Evolutionary conservation across 177 flowering plant species (phyloP).

Genomic region (Telopea speciosissima): DNA sequence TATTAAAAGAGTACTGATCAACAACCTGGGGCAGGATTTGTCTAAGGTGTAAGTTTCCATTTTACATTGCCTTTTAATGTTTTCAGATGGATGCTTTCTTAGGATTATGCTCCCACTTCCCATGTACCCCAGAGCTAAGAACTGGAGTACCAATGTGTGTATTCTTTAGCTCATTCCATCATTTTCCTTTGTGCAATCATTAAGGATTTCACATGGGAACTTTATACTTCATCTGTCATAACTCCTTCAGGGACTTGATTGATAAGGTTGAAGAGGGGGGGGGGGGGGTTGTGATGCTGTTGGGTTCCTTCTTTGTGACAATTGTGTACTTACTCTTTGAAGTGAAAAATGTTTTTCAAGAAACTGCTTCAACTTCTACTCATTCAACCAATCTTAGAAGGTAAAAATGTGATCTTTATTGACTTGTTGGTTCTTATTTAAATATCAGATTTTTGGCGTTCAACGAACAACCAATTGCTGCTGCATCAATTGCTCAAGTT

Average conservation of each 20-base stretch:
- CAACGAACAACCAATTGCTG: constrained; percentile 89
- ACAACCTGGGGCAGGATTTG: constrained; percentile 48
- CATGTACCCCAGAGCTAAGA: no score
- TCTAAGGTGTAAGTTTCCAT: constrained; percentile 66
- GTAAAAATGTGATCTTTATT: neutral
- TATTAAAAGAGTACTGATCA: constrained; percentile 50
- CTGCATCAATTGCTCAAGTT: constrained; percentile 98
- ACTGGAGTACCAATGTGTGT: no score
- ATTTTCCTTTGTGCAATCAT: no score
- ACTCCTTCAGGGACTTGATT: no score
- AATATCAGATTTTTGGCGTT: constrained; percentile 59
- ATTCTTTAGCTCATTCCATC: no score
- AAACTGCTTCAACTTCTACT: neutral
- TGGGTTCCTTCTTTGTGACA: no score
- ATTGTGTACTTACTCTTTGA: no score
- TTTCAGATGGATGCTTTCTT: neutral
- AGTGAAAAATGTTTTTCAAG: no score
- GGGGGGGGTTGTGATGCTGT: no score
- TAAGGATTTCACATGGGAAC: no score
- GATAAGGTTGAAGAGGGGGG: no score
- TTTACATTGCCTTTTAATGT: neutral
- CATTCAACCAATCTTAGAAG: neutral
- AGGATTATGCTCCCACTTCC: neutral
- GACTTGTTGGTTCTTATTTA: constrained; percentile 6
- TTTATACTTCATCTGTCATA: no score